phyloP scores from a whole-genome alignment of 768 basidiomycete species.

The Cyathus striatus region DNA sequence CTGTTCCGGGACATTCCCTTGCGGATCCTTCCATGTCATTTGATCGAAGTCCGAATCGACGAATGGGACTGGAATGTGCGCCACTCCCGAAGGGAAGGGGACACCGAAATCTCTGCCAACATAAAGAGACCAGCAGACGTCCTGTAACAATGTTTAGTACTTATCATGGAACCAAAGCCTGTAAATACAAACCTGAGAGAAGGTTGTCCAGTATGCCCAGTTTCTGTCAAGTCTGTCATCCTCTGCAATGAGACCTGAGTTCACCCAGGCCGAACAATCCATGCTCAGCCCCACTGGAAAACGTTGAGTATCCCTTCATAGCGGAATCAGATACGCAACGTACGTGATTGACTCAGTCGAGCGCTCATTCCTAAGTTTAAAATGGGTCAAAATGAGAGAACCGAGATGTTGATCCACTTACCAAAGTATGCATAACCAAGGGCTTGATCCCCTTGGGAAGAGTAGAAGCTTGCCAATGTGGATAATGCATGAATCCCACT shows the following conservation, averaged over 20 bases:
- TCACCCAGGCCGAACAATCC: constrained; percentile 55
- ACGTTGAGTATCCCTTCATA: background rate
- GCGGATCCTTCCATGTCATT: constrained; percentile 37
- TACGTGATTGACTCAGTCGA: constrained; percentile 54
- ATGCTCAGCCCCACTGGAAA: constrained; percentile 50
- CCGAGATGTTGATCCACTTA: constrained; percentile 13
- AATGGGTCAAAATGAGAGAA: constrained; percentile 5
- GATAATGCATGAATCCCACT: constrained; percentile 39
- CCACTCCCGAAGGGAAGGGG: constrained; percentile 27
- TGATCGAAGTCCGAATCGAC: constrained; percentile 47
- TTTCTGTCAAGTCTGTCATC: constrained; percentile 52
- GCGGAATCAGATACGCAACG: constrained; percentile 16
- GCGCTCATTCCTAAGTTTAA: constrained; percentile 45
- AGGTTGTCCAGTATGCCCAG: constrained; percentile 58
- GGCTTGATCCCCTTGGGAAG: constrained; percentile 40
- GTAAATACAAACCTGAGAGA: constrained; percentile 35
- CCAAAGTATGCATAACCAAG: constrained; percentile 45
- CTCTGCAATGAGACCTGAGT: constrained; percentile 42
- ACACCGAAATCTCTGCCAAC: constrained; percentile 60
- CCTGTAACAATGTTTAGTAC: constrained; percentile 23
- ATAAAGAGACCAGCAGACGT: constrained; percentile 62
- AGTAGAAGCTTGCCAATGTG: constrained; percentile 38
- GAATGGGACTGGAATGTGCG: constrained; percentile 39
- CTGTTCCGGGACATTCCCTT: constrained; percentile 32
- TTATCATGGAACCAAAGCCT: background rate